phyloP scores from a whole-genome alignment of 1,139 yeast species.

The Groenewaldozyma sp. region DNA sequence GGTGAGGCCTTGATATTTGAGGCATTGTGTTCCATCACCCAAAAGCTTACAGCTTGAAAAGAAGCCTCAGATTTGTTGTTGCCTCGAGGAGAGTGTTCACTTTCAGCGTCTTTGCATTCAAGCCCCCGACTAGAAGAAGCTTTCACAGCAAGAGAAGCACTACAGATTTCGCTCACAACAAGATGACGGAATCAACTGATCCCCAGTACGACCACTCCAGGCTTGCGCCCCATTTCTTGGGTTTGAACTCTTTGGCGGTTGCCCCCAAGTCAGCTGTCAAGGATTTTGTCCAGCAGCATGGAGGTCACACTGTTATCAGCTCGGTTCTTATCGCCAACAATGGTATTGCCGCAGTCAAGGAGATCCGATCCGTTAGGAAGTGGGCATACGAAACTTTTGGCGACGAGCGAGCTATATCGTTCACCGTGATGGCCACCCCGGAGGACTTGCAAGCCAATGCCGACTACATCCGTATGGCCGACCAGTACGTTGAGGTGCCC shows the following conservation, averaged over 20 bases:
- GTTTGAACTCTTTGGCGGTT: constrained; percentile 60
- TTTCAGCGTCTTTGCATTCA: too few relatives aligned
- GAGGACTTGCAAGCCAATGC: constrained; percentile 96
- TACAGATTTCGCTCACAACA: neutral
- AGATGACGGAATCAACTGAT: neutral
- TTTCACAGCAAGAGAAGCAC: too few relatives aligned
- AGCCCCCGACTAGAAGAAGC: too few relatives aligned
- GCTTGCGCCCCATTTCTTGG: constrained; percentile 68
- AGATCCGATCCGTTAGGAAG: constrained; percentile 91
- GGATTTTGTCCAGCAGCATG: constrained; percentile 75
- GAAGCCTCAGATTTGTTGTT: too few relatives aligned
- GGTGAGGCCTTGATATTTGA: too few relatives aligned
- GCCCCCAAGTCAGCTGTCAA: constrained; percentile 73
- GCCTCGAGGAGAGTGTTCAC: too few relatives aligned
- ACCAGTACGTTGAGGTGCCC: constrained; percentile 95
- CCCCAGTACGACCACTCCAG: constrained; percentile 20
- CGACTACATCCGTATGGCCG: constrained; percentile 98
- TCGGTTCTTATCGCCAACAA: constrained; percentile 84
- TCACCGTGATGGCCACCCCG: constrained; percentile 98
- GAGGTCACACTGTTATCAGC: constrained; percentile 89
- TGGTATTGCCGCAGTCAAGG: constrained; percentile 99
- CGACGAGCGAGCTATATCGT: constrained; percentile 84
- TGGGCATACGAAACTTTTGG: constrained; percentile 99
- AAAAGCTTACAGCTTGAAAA: too few relatives aligned
- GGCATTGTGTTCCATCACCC: too few relatives aligned